Evolutionary conservation across 164 flowering plant genomes (phyloP), one percentile per base, ranked within the genome.

Genomic region (Vitis rotundifolia): DNA sequence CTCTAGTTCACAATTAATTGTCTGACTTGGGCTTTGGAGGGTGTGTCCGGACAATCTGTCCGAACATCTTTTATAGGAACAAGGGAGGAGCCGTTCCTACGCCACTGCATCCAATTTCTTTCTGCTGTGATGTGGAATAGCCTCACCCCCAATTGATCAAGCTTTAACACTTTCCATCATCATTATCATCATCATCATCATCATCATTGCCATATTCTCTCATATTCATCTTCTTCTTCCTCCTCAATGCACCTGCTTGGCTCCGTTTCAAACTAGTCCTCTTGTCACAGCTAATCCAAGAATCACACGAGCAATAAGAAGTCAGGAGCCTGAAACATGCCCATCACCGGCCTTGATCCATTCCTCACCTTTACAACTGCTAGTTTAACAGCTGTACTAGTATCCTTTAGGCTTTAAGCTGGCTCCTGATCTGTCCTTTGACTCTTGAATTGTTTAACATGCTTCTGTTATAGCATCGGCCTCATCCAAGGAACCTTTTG

Each of bases 221-320:
- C 85, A 50, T 87, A 83, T 73, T 84, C 91, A 61, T 87, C 89
- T 15, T 84, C 91, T 67, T 84, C 91, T 65, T 87, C 93, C 70
- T 80, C 85, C 67, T 80, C 89, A 19, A 50, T 54, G 86, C 72
- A 9, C 87, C 91, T 18, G 87, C 84, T 6, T 87, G 82, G 67
- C 80, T 89, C 19, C 91, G 87, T 75, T 85, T 89, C 67, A 87
- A 54, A 53, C 50, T 73, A 28, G 79, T 72, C 67, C 78, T 87
- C 63, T 70, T 80, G 71, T 89, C 93, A 64, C 91, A 87, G 6
- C 88, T 89, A 68, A 87, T 84, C 93, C 89, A 89, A 0, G 93
- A 73, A 53, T 89, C 93, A 62, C 89, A 83, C 74, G 87, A 49
- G 74, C 89, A 84, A 57, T 80, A 84, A 37, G 44, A 6, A 37